Base-by-base conservation (phyloP, 208 protist genomes). In the Crithidia brevicula region DNA sequence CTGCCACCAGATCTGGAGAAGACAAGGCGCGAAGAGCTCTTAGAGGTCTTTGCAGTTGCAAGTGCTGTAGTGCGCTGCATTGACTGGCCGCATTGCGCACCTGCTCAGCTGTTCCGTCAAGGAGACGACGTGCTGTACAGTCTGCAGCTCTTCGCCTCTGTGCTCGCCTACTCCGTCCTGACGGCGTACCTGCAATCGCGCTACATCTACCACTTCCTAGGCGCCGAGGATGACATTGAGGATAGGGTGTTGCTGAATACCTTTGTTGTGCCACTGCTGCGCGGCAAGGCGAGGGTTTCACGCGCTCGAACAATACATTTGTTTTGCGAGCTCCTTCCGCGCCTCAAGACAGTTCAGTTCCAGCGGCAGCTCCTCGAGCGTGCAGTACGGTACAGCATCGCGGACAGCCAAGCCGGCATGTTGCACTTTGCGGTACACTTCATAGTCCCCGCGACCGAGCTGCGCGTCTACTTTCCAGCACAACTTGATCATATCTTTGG, bases 391-490 rank as follows among this genome's bases (percentile, higher is more conserved):
- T 82, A 73, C 53, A 83, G 60, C 63, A 69, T 64, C 22, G 59
- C 54, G 16, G 13, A 51, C 16, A 72, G 62, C 31, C 52, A 52
- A 13, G 60, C 70, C 4, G 69, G 73, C 9, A 13, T 79, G 10
- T 74, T 76, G 18, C 67, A 74, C 18, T 91, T 90, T 68, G 38
- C 86, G 7, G 45, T 64, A 8, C 51, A 85, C 16, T 59, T 91
- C 43, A 67, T 80, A 0, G 70, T 72, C 4, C 36, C 74, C 5
- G 79, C 81, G 4, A 74, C 68, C 2, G 38, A 67, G 31, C 54
- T 78, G 42, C 16, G 49, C 16, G 56, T 82, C 18, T 34, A 71
- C 8, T 70, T 65, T 7, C n/a, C 60, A 16, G 78, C 72, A 18
- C 36, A 79, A 49, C 67, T 72, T 3, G 53, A 65, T 20, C 53